phyloP scores from a whole-genome alignment of 768 basidiomycete species.

The Butyriboletus loyo region DNA sequence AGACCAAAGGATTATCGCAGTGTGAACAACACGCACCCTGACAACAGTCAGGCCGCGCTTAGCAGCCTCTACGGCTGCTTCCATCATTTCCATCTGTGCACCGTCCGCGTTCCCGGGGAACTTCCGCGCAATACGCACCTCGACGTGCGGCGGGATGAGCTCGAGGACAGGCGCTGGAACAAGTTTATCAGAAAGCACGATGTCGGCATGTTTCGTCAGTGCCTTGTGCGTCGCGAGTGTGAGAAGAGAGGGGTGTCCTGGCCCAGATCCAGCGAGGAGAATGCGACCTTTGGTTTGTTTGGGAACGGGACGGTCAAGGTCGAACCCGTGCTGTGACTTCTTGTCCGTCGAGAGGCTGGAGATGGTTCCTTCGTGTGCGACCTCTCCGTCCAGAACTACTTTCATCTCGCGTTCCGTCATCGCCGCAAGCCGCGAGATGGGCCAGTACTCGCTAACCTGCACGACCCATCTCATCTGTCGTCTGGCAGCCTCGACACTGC shows the following conservation, averaged over 20 bases:
- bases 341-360: conserved; percentile 29
- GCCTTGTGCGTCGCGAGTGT: conserved; percentile 83
- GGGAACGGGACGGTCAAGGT: conserved; percentile 13
- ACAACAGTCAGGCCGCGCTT: conserved; percentile 80
- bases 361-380: conserved; percentile 6
- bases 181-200: conserved; percentile 95
- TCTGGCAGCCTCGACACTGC: conserved; percentile 43
- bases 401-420: conserved; percentile 70
- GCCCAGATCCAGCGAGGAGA: conserved; percentile 89
- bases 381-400: conserved; percentile 48
- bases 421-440: conserved; percentile 67
- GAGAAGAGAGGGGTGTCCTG: conserved; percentile 90
- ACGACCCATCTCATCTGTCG: conserved; percentile 91
- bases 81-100: conserved; percentile 94
- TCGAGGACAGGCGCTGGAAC: conserved; percentile 86
- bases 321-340: conserved; percentile 31
- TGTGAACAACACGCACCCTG: conserved; percentile 49
- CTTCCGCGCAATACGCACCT: conserved; percentile 89
- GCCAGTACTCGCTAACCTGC: conserved; percentile 97
- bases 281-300: conserved; percentile 58
- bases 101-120: conserved; percentile 97
- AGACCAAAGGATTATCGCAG: background rate
- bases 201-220: conserved; percentile 74
- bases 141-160: conserved; percentile 69
- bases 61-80: conserved; percentile 82